Evolutionary conservation across 1,139 yeast genomes (phyloP), one percentile per base, ranked within the genome.

Genomic region (Pichia sp.): DNA sequence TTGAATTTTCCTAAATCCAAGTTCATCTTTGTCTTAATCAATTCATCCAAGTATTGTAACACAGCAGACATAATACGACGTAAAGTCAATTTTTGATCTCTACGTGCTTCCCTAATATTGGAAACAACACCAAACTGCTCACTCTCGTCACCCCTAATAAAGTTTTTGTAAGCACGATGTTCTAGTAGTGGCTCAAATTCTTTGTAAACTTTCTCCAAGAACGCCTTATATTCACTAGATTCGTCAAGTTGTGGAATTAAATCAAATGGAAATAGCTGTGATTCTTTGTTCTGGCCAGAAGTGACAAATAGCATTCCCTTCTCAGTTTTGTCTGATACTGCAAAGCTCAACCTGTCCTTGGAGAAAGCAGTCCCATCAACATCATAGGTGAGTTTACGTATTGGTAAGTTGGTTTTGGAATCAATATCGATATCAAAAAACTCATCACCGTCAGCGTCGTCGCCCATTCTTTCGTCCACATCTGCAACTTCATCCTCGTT

Each of bases 191-290:
- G 51, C 41, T 56, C 58, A 35, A 56, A 56, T 13, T 44, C 42
- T 14, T 44, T 38, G 34, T 39, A 55, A 4, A 44, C 16, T 2
- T 35, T 16, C 12, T 41, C 47, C 30, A 66, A 59, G 35, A 67
- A 69, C 13, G 57, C 53, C 3, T 52, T 49, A 39, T 62, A 67
- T 31, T 56, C 59, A 5, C 49, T 50, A 2, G 67, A 58, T 13
- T 56, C 51, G 28, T 63, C 68, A 13, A 58, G 38, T 20, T 60
- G 56, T 4, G 55, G 47, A 2, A 72, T 65, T 8, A 65, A 42
- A 9, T 47, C 50, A 22, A 63, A 55, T 2, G 70, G 64, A 42
- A 59, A 67, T n/a, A 70, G 40, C 31, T 13, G 55, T 45, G 21
- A 61, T 3, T 20, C 16, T 10, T 28, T 25, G 16, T 22, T 22